These are phyloP conservation scores for Rhynchospora pubera DNA, from an alignment of 176 grass and related monocot genomes.

Conservation along the genomic window DNA sequence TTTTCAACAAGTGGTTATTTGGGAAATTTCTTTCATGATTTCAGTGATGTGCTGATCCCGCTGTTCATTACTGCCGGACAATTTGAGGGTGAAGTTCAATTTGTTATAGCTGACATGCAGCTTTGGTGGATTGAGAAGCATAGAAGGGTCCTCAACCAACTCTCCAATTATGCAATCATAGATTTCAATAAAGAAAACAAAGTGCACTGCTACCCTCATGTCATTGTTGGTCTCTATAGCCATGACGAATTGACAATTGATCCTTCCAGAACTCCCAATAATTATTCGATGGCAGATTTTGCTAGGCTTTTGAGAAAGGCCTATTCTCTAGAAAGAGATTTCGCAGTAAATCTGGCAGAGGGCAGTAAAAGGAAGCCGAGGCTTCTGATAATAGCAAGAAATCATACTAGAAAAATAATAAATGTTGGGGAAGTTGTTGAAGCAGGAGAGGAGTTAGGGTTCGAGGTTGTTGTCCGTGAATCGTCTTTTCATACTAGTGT, in stretches of 20 bases:
- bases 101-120: conserved; percentile 34
- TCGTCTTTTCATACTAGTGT: conserved; percentile 47
- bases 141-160: conserved; percentile 31
- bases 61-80: conserved; percentile 51
- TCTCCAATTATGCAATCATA: conserved; percentile 48
- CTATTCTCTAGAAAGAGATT: conserved; percentile 36
- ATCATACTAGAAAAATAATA: conserved; percentile 42
- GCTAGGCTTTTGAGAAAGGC: conserved; percentile 44
- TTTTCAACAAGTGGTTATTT: conserved; percentile 37
- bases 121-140: conserved; percentile 69
- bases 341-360: conserved; percentile 15
- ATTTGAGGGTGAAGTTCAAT: conserved; percentile 64
- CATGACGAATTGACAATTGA: conserved; percentile 69
- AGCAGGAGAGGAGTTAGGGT: conserved; percentile 46
- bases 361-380: conserved; percentile 37
- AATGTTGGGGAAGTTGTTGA: conserved; percentile 47
- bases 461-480: conserved; percentile 58
- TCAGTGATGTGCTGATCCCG: conserved; percentile 66
- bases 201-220: conserved; percentile 60
- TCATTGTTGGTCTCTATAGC: conserved; percentile 47
- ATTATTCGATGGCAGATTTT: conserved; percentile 51
- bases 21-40: conserved; percentile 64
- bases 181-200: conserved; percentile 58
- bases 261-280: conserved; percentile 27
- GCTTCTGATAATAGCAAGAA: conserved; percentile 57